A percentile compares a stretch with the other conserved stretches of the same genome.
phyloP scores from a whole-genome alignment of 179 eudicot species.

The Spergularia azorica region DNA sequence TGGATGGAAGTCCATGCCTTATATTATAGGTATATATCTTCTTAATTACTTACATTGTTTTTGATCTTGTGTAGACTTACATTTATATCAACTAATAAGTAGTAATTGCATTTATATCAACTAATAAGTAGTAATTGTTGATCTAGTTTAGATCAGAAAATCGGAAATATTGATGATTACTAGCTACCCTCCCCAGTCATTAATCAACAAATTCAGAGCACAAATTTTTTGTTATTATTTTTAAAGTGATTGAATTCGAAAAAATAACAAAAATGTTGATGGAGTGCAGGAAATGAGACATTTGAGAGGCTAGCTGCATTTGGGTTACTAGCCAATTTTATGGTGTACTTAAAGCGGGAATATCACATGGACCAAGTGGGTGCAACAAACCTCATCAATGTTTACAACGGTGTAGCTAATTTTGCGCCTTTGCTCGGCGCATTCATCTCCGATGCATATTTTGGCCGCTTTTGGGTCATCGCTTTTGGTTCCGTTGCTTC shows the following conservation, averaged over 20 bases:
- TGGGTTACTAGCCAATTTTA: conserved; percentile 57
- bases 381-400: conserved; percentile 51
- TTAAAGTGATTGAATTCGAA: too few species aligned
- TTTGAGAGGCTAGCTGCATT: conserved; percentile 61
- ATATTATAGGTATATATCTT: conserved; percentile 41
- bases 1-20: conserved; percentile 79
- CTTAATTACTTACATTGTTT: background rate
- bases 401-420: conserved; percentile 49
- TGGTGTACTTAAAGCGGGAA: conserved; percentile 49
- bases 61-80: background rate
- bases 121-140: too few species aligned
- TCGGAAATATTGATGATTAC: too few species aligned
- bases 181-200: too few species aligned
- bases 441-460: conserved; percentile 57
- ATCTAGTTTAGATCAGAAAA: too few species aligned
- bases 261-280: background rate
- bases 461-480: conserved; percentile 58
- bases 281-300: conserved; percentile 60
- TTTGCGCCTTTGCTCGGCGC: conserved; percentile 69
- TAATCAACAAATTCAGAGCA: too few species aligned
- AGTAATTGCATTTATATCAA: background rate
- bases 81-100: too few species aligned
- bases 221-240: too few species aligned
- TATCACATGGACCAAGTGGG: conserved; percentile 65
- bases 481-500: conserved; percentile 46